A percentile compares a stretch with the other conserved stretches of the same genome.
phyloP scores from a whole-genome alignment of 345 rosid genomes.

The Mallotus nudiflorus region DNA sequence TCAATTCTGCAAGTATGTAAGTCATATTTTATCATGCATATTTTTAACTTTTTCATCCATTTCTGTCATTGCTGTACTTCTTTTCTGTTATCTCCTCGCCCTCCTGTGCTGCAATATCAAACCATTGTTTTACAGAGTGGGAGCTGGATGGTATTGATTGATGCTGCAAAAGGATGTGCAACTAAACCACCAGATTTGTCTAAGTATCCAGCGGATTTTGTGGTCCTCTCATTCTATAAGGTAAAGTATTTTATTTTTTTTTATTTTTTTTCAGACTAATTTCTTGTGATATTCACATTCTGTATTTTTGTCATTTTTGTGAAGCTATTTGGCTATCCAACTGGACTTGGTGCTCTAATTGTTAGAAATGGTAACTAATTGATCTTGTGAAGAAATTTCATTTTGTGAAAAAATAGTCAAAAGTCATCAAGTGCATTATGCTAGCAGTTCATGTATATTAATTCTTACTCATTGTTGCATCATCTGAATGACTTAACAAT shows the following conservation, averaged over 20 bases:
- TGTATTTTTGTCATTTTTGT: slow-evolving; percentile 24
- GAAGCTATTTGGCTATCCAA: slow-evolving; percentile 96
- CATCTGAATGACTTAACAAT: not conserved
- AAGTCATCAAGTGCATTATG: not conserved
- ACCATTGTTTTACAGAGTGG: slow-evolving; percentile 43
- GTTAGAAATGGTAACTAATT: slow-evolving; percentile 64
- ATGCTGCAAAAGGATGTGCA: slow-evolving; percentile 96
- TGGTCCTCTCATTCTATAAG: slow-evolving; percentile 82
- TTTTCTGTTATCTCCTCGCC: not conserved
- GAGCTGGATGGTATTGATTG: slow-evolving; percentile 68
- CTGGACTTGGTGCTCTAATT: slow-evolving; percentile 97
- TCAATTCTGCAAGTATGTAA: slow-evolving; percentile 54
- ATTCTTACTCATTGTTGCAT: too few relatives aligned
- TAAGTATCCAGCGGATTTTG: slow-evolving; percentile 84
- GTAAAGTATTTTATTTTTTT: slow-evolving; percentile 18
- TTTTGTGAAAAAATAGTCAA: not conserved
- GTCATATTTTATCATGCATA: slow-evolving; percentile 2
- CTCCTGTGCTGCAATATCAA: not conserved
- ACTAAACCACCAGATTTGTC: slow-evolving; percentile 81
- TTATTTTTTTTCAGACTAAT: slow-evolving; percentile 7
- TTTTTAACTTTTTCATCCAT: not conserved
- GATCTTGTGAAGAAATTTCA: slow-evolving; percentile 7
- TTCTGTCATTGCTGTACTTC: not conserved
- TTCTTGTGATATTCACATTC: slow-evolving; percentile 17
- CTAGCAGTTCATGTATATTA: not conserved